A percentile compares a stretch with the other conserved stretches of the same genome.
Evolutionary conservation across 139 green algal species (phyloP).

Genomic region (Chlorella sorokiniana): DNA sequence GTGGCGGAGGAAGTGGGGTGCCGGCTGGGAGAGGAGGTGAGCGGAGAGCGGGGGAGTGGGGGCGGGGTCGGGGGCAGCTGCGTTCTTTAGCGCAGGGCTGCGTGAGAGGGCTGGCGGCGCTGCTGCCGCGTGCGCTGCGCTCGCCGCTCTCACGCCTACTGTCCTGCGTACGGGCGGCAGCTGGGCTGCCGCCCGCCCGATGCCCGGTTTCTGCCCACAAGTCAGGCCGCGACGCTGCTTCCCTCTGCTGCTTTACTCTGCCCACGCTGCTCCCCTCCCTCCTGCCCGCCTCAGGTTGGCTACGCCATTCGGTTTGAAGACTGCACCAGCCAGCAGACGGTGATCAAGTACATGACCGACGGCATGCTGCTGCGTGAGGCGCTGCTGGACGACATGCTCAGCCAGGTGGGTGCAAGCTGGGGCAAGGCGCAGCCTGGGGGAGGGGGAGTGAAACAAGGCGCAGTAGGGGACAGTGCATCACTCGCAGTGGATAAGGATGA

Average conservation of each 20-base stretch:
- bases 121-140: too few species aligned
- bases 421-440: neutral
- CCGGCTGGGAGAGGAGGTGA: conserved; percentile 83
- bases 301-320: conserved; percentile 99
- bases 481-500: too few species aligned
- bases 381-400: conserved; percentile 77
- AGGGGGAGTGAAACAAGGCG: neutral
- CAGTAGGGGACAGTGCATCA: too few species aligned
- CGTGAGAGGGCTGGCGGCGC: too few species aligned
- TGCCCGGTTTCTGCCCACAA: too few species aligned
- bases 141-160: too few species aligned
- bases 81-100: neutral
- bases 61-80: neutral
- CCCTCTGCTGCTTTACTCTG: neutral
- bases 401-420: neutral
- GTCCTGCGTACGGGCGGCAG: too few species aligned
- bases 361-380: conserved; percentile 96
- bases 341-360: conserved; percentile 99
- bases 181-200: too few species aligned
- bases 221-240: neutral
- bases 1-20: conserved; percentile 94
- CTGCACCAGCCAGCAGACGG: conserved; percentile 85
- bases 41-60: neutral
- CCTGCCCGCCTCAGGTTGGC: conserved; percentile 69
- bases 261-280: neutral